Conservation (phyloP, 306 rosid species). For the Prosopis cineraria region DNA sequence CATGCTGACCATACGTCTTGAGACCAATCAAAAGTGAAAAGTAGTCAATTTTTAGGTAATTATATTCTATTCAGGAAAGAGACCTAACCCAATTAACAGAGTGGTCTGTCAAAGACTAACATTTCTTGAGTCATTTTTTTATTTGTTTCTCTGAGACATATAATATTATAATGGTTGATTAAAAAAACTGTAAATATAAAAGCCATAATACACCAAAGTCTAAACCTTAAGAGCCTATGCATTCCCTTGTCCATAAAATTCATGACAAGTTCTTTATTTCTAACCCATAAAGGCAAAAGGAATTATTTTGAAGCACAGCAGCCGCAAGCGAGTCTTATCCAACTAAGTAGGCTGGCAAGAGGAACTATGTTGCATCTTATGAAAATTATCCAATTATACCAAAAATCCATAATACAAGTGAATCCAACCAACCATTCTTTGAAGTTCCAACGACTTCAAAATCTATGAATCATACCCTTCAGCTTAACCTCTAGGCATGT, state of each 20-base stretch:
- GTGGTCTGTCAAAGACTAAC: constrained; percentile 38
- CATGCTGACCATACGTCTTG: constrained; percentile 54
- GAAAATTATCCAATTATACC: background rate
- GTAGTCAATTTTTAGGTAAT: constrained; percentile 60
- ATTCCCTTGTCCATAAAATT: constrained; percentile 20
- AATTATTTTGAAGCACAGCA: background rate
- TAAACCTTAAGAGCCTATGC: constrained; percentile 15
- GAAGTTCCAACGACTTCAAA: background rate
- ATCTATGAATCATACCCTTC: constrained; percentile 11
- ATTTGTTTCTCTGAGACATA: constrained; percentile 35
- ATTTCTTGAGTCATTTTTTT: constrained; percentile 10
- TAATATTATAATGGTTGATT: constrained; percentile 33
- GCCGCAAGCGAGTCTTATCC: background rate
- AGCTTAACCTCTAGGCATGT: constrained; percentile 4
- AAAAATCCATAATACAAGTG: constrained; percentile 20
- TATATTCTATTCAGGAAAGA: constrained; percentile 39
- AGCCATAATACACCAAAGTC: constrained; percentile 13
- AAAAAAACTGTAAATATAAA: background rate
- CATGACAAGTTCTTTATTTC: background rate
- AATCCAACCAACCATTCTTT: background rate
- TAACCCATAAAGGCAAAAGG: background rate
- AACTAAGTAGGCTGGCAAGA: background rate
- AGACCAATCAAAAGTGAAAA: constrained; percentile 59
- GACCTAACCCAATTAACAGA: constrained; percentile 45
- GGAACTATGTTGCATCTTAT: background rate